Percentiles rank a stretch among this genome's conserved stretches.
These are phyloP conservation scores for Chaetomiaceae sp. DNA, from an alignment of 2,329 filamentous ascomycete genomes.

Conservation along the genomic window DNA sequence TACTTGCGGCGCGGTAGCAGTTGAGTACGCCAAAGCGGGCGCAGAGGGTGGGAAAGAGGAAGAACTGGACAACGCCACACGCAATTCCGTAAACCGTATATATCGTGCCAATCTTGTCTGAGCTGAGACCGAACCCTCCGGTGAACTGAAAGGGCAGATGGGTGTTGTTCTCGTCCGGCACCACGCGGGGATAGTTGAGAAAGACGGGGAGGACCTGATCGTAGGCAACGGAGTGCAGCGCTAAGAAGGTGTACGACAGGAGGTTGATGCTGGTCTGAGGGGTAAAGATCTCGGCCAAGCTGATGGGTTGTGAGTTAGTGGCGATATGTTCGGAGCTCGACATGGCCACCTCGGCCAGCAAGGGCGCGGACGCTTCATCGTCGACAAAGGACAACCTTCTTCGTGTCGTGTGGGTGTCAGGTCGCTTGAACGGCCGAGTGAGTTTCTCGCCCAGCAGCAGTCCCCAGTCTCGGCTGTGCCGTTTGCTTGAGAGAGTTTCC, in stretches of 20 bases:
- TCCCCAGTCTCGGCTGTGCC: slow-evolving; percentile 66
- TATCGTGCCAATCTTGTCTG: slow-evolving; percentile 72
- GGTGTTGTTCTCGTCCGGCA: slow-evolving; percentile 48
- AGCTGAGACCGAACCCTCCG: slow-evolving; percentile 69
- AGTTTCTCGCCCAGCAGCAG: slow-evolving; percentile 65
- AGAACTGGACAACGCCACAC: slow-evolving; percentile 78
- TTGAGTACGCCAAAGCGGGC: slow-evolving; percentile 65
- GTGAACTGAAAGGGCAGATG: slow-evolving; percentile 73
- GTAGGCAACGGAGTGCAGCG: slow-evolving; percentile 75
- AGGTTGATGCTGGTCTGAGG: slow-evolving; percentile 39
- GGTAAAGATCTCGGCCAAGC: slow-evolving; percentile 26
- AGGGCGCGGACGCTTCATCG: slow-evolving; percentile 50
- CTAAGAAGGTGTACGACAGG: slow-evolving; percentile 70
- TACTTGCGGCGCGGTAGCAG: slow-evolving; percentile 62
- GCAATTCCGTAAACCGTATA: slow-evolving; percentile 78
- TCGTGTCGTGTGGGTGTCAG: slow-evolving; percentile 25
- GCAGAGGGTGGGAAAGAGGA: slow-evolving; percentile 74
- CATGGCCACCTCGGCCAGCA: slow-evolving; percentile 37
- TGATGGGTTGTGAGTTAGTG: slow-evolving; percentile 16
- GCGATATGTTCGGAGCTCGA: slow-evolving; percentile 27
- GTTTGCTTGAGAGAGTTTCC: slow-evolving; percentile 75
- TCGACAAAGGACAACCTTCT: slow-evolving; percentile 46
- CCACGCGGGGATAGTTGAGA: slow-evolving; percentile 64
- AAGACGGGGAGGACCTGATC: slow-evolving; percentile 88
- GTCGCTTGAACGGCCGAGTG: slow-evolving; percentile 29